phyloP scores from a whole-genome alignment of 768 basidiomycete genomes.

The Daedalea quercina region DNA sequence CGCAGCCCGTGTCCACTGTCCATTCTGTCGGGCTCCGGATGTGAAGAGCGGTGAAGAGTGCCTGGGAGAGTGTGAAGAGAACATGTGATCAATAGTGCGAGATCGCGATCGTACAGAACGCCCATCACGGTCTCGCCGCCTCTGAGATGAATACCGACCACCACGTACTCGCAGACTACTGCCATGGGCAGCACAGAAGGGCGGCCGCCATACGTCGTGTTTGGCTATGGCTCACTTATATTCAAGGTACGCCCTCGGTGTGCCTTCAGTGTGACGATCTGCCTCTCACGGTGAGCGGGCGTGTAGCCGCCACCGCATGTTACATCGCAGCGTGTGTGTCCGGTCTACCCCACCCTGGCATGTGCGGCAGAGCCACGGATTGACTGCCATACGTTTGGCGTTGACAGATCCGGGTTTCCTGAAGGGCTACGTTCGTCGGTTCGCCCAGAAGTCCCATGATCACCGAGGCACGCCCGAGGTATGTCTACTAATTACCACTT shows the following conservation, averaged over 20 bases:
- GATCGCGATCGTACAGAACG: not conserved
- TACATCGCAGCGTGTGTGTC: conserved; percentile 52
- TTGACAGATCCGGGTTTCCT: conserved; percentile 70
- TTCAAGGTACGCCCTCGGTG: conserved; percentile 58
- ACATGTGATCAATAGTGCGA: not conserved
- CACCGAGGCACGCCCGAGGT: conserved; percentile 89
- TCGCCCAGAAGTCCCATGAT: conserved; percentile 89
- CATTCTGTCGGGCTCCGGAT: not conserved
- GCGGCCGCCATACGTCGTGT: conserved; percentile 56
- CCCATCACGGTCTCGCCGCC: not conserved
- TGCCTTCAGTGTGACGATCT: not conserved
- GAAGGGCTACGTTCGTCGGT: conserved; percentile 86
- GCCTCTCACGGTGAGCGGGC: not conserved
- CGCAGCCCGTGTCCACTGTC: not conserved
- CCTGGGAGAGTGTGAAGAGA: not conserved
- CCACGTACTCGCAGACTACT: too few species aligned
- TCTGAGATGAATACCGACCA: too few species aligned
- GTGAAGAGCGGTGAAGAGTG: not conserved
- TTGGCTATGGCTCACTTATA: conserved; percentile 90
- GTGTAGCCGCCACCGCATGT: conserved; percentile 78
- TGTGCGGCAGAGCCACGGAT: not conserved
- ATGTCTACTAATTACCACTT: conserved; percentile 2
- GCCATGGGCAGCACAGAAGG: not conserved
- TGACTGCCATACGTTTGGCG: not conserved
- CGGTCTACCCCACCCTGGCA: not conserved